phyloP scores from a whole-genome alignment of 192 early-diverging fungal species.

The Coemansia sp. region DNA sequence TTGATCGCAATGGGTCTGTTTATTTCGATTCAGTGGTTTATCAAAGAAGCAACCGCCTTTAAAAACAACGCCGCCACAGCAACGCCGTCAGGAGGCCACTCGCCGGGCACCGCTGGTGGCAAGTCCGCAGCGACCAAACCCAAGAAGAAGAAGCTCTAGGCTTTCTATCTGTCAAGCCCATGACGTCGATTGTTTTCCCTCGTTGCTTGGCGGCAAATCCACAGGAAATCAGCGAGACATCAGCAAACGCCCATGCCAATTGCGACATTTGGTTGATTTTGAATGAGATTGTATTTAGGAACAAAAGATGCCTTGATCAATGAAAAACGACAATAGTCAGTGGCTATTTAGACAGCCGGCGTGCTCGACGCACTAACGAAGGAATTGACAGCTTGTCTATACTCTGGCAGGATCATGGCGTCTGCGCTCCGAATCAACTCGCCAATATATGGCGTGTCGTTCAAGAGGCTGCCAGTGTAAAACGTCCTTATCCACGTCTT shows the following conservation, averaged over 20 bases:
- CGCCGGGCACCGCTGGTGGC: not conserved
- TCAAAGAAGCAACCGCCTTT: slow-evolving; percentile 15
- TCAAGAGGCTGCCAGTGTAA: slow-evolving; percentile 32
- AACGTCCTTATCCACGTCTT: slow-evolving; percentile 19
- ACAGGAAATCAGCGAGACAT: not conserved
- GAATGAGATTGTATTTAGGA: not conserved
- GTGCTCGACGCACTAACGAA: not conserved
- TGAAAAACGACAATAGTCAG: not conserved
- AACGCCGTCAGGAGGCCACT: not conserved
- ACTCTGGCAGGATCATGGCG: slow-evolving; percentile 23
- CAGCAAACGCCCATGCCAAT: not conserved
- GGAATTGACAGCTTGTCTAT: slow-evolving; percentile 3
- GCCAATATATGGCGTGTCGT: slow-evolving; percentile 47
- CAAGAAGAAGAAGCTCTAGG: slow-evolving; percentile 43
- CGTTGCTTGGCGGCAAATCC: no score
- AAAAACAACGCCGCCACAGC: slow-evolving; percentile 7
- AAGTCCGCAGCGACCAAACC: not conserved
- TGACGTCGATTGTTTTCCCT: not conserved
- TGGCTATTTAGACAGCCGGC: not conserved
- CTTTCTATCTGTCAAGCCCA: not conserved
- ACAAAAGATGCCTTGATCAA: not conserved
- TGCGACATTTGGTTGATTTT: not conserved
- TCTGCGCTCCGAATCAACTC: slow-evolving; percentile 40
- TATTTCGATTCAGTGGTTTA: slow-evolving; percentile 49
- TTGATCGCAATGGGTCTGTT: slow-evolving; percentile 35